Conservation (phyloP, 2,329 filamentous ascomycete species). For the Phoma sp. region DNA sequence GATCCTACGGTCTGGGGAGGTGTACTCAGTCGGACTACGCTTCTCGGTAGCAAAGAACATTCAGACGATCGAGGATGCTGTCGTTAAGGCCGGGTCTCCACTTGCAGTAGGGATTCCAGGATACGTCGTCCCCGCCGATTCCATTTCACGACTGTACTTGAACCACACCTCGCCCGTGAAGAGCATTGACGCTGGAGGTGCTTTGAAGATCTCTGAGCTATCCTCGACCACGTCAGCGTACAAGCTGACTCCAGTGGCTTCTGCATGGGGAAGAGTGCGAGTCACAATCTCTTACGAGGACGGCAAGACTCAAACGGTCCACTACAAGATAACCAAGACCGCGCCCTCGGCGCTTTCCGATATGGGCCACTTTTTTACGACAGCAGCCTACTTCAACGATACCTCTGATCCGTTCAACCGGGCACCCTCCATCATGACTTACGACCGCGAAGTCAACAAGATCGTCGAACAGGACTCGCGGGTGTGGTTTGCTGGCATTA, state of each 20-base stretch:
- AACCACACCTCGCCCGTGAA: conserved; percentile 50
- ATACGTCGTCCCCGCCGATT: conserved; percentile 59
- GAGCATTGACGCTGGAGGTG: conserved; percentile 48
- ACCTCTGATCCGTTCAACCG: conserved; percentile 61
- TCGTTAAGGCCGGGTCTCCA: conserved; percentile 54
- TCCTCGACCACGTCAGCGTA: conserved; percentile 46
- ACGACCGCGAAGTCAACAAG: conserved; percentile 52
- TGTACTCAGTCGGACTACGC: conserved; percentile 57
- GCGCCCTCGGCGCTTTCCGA: conserved; percentile 54
- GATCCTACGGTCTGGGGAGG: conserved; percentile 54
- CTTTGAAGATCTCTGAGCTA: conserved; percentile 45
- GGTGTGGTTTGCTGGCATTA: conserved; percentile 66
- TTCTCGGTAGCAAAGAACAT: conserved; percentile 58
- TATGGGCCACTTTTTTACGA: conserved; percentile 62
- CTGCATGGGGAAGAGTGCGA: conserved; percentile 58
- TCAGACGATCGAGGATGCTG: conserved; percentile 56
- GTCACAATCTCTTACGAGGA: conserved; percentile 58
- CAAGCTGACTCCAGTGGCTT: conserved; percentile 51
- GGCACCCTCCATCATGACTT: conserved; percentile 63
- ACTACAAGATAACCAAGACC: conserved; percentile 62
- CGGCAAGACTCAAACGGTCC: conserved; percentile 59
- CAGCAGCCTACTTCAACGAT: conserved; percentile 60
- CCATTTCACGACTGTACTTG: conserved; percentile 56
- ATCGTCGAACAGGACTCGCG: conserved; percentile 56
- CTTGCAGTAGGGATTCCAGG: conserved; percentile 62